Base-by-base conservation (phyloP, 148 eudicot species). In the Dysphania ambrosioides region DNA sequence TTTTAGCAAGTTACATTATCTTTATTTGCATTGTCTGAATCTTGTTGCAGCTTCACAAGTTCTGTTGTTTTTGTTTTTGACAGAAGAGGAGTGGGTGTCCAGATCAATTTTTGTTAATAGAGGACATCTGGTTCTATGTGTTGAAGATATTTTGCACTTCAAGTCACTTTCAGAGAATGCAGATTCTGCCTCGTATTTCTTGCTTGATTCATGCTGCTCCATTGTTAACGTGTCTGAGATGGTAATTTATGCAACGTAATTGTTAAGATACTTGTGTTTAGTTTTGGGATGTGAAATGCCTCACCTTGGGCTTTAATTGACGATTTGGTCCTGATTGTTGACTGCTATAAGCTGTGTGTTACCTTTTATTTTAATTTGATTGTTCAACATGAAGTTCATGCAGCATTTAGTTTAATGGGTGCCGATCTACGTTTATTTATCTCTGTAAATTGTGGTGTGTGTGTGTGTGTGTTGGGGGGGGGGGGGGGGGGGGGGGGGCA, bases 41-140 rank as follows among this genome's bases (percentile, higher is more conserved):
- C n/a, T n/a, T n/a, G n/a, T n/a, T n/a, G n/a, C n/a, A n/a, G n/a
- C n/a, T n/a, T n/a, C n/a, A n/a, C n/a, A 57, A 72, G 66, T 72
- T n/a, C 51, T 38, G 47, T 35, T 7, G 19, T 21, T 53, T 5
- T 51, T 74, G 21, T 44, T 74, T n/a, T 74, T 68, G 71, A 34
- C 82, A 90, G 96, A 76, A 35, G 79, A 75, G 67, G 62, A 51
- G 71, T 88, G 90, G 93, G 71, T 75, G 42, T 68, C 86, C 74
- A 86, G 88, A 75, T 91, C 93, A n/a, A 72, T 91, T 11, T 88
- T 88, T 79, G 84, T 91, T 53, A 78, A 72, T 67, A 80, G 74
- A 55, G 77, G 85, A 63, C 85, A 82, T 75, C 75, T 88, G 75
- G 74, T 87, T 72, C 76, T 91, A 64, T 88, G 89, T 90, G 77